Conservation (phyloP, 139 green algal genomes). For the Picochlorum sp. region DNA sequence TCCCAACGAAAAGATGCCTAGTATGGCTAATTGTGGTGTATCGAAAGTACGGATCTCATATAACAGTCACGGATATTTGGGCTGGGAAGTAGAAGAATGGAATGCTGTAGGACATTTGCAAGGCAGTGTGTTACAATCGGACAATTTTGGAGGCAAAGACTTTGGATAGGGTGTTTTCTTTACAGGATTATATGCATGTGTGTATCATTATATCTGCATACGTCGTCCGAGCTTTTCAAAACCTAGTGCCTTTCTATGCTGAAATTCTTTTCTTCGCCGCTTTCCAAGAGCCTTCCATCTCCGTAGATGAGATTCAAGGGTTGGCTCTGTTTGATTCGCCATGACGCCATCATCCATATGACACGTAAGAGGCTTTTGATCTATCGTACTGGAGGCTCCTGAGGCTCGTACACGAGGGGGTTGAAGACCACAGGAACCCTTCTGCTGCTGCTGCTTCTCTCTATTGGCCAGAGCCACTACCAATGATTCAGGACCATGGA, state of each 20-base stretch:
- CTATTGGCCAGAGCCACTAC: too few relatives aligned
- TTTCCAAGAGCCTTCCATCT: constrained; percentile 7
- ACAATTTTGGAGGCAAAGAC: constrained; percentile 19
- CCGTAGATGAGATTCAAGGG: background rate
- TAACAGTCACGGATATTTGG: background rate
- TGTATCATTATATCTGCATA: background rate
- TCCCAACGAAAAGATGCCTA: background rate
- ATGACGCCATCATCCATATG: too few relatives aligned
- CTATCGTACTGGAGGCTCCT: too few relatives aligned
- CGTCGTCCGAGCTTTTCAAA: background rate
- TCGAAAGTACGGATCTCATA: constrained; percentile 8
- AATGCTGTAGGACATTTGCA: constrained; percentile 14
- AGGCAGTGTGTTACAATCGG: background rate
- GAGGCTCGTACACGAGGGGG: too few relatives aligned
- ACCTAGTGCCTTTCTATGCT: background rate
- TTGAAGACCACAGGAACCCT: too few relatives aligned
- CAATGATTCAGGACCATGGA: too few relatives aligned
- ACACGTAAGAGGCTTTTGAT: too few relatives aligned
- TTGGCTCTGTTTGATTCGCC: background rate
- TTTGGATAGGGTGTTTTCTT: constrained; percentile 7
- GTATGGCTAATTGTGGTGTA: constrained; percentile 12
- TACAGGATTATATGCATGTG: background rate
- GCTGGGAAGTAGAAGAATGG: constrained; percentile 5
- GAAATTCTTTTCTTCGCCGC: background rate
- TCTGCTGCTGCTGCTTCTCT: too few relatives aligned